A percentile compares a stretch with the other conserved stretches of the same genome.
These are phyloP conservation scores for Aspergillus calidoustus DNA, from an alignment of 2,329 filamentous ascomycete species.

Conservation along the genomic window DNA sequence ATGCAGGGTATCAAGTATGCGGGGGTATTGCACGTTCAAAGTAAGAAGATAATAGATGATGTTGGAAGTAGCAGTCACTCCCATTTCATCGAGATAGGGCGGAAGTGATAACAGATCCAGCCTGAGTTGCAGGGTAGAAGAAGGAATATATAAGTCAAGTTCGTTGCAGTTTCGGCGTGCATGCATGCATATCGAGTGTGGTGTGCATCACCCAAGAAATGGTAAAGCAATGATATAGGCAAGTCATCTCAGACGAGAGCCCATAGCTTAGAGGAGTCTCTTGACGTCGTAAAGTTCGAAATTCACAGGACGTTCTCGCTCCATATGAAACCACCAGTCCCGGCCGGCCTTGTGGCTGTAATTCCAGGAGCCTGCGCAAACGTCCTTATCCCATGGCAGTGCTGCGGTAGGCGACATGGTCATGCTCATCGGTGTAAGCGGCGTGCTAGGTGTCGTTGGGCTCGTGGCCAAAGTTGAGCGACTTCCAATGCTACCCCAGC, in stretches of 20 bases:
- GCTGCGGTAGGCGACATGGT: conserved; percentile 32
- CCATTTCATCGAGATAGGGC: not conserved
- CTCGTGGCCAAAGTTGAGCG: conserved; percentile 36
- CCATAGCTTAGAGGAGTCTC: conserved; percentile 38
- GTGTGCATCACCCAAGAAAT: not conserved
- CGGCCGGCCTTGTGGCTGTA: conserved; percentile 43
- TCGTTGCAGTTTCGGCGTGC: not conserved
- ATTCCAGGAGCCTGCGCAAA: conserved; percentile 52
- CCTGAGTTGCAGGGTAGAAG: not conserved
- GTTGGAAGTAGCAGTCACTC: not conserved
- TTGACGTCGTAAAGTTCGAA: conserved; percentile 38
- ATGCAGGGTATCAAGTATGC: conserved; percentile 8
- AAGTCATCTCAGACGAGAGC: not conserved
- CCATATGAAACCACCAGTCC: conserved; percentile 52
- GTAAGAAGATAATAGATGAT: not conserved
- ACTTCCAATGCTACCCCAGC: conserved; percentile 40
- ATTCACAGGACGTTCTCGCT: conserved; percentile 44
- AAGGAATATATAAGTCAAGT: not conserved
- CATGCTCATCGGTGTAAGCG: conserved; percentile 38
- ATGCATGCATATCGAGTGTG: conserved; percentile 7
- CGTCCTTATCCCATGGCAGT: conserved; percentile 47
- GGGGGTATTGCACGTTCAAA: not conserved
- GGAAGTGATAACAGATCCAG: conserved; percentile 11
- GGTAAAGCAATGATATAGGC: not conserved
- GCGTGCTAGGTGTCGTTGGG: conserved; percentile 37